Conservation (phyloP, 768 basidiomycete species). For the Russula olivacea region DNA sequence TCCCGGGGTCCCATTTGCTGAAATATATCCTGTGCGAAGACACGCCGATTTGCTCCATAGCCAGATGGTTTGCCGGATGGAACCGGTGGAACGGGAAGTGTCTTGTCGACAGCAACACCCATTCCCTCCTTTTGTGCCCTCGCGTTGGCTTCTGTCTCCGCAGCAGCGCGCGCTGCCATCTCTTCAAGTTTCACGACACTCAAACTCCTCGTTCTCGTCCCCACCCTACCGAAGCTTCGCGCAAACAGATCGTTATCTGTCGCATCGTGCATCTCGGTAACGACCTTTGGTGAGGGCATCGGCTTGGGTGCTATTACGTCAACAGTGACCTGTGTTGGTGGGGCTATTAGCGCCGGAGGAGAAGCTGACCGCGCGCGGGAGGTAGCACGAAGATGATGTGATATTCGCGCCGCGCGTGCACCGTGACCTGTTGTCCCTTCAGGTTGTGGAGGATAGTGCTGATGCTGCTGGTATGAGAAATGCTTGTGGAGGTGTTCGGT, state of each 20-base stretch:
- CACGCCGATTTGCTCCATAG: slow-evolving; percentile 21
- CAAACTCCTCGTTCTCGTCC: slow-evolving; percentile 42
- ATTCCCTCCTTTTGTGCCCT: slow-evolving; percentile 24
- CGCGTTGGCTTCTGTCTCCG: slow-evolving; percentile 26
- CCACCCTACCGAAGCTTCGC: background rate
- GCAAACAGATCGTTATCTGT: background rate
- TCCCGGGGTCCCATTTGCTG: background rate
- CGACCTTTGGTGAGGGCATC: slow-evolving; percentile 58
- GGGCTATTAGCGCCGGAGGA: slow-evolving; percentile 43
- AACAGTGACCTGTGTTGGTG: slow-evolving; percentile 12
- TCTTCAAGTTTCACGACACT: slow-evolving; percentile 66
- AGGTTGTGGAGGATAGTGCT: slow-evolving; percentile 10
- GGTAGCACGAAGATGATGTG: slow-evolving; percentile 52
- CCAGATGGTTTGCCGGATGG: slow-evolving; percentile 38
- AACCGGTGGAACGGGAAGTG: slow-evolving; percentile 53
- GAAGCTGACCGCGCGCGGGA: slow-evolving; percentile 59
- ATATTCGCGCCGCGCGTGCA: slow-evolving; percentile 49
- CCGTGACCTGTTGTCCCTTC: slow-evolving; percentile 57
- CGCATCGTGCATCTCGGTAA: background rate
- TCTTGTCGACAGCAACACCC: slow-evolving; percentile 41
- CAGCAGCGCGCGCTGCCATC: slow-evolving; percentile 51
- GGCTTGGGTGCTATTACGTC: slow-evolving; percentile 59
- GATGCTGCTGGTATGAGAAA: slow-evolving; percentile 23
- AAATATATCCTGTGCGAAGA: slow-evolving; percentile 34
- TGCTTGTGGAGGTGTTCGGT: slow-evolving; percentile 32